These are phyloP conservation scores for Penicillium cinerascens DNA, from an alignment of 495 filamentous ascomycete genomes.

Conservation along the genomic window DNA sequence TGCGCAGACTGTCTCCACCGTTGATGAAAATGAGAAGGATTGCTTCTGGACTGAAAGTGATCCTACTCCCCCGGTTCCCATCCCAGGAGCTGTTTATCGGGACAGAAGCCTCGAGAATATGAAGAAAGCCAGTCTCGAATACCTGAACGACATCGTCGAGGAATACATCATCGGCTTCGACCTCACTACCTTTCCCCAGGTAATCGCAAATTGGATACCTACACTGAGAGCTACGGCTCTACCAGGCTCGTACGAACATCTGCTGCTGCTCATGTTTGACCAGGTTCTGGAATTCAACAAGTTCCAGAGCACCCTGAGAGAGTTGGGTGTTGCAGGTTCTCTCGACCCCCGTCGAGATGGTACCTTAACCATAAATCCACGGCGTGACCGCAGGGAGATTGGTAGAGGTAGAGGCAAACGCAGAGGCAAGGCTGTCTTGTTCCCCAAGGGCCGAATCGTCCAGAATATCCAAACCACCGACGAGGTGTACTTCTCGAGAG, in stretches of 20 bases:
- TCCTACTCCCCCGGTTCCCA: background rate
- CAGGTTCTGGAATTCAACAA: background rate
- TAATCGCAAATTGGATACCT: constrained; percentile 9
- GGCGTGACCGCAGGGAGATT: background rate
- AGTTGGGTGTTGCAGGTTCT: background rate
- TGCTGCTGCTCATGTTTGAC: constrained; percentile 20
- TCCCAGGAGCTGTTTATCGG: background rate
- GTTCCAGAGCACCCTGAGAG: background rate
- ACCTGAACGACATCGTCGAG: background rate
- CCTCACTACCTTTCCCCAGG: constrained; percentile 10
- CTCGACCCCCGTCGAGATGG: background rate
- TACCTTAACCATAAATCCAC: background rate
- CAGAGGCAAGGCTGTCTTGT: background rate
- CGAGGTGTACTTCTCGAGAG: background rate
- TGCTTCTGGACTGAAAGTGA: background rate
- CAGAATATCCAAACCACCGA: background rate
- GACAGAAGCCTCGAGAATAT: background rate
- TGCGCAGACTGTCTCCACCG: background rate
- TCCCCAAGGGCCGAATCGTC: background rate
- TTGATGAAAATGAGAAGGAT: background rate
- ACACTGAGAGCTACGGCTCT: constrained; percentile 5
- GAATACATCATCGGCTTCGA: constrained; percentile 24
- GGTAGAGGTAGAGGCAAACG: background rate
- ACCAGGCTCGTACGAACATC: constrained; percentile 24
- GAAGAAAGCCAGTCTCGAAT: background rate